Base-by-base conservation (phyloP, 805 yeast genomes). In the Ogataea thermomethanolica region DNA sequence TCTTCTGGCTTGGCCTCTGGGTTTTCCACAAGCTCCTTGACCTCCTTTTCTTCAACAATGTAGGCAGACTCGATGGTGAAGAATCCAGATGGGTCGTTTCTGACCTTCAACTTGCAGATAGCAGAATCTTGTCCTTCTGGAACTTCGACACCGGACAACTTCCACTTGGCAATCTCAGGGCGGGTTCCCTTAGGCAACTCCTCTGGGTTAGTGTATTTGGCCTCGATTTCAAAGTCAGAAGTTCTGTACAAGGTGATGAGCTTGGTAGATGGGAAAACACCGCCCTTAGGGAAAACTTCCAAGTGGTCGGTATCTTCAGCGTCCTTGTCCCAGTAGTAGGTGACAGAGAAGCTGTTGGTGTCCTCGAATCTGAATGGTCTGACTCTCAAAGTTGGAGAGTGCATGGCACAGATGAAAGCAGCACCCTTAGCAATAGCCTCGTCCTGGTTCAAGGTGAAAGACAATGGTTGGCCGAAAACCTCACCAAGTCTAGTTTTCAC, bases 391-490 rank as follows among this genome's bases (percentile, higher is more conserved):
- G 97, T 90, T 69, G 99, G 99, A 25, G 98, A 91, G 76, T 90
- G 98, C 73, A 89, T 86, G 54, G 99, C 99, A 69, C 99, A 93
- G 61, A 93, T 85, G 70, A 93, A 93, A 35, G 99, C 96, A 58
- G 96, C 95, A 74, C 99, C 99, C 69, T 91, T 87, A 42, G 99
- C 98, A 65, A 91, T 84, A 49, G 99, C 96, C 77, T 93, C 99
- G 65, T 93, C 99, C 73, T 90, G 97, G 78, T 93, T 93, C 70
- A 95, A 79, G 55, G 98, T 95, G 74, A 85, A 84, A 29, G 96
- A 86, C 63, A 93, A 74, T 57, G 73, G 82, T 72, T 85, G 85
- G 65, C 86, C 86, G 64, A 93, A 88, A 51, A 85, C 74, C 62
- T 82, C 85, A 55, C 84, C 55, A 55, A 93, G 76, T 61, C 78